phyloP scores from a whole-genome alignment of 2,329 filamentous ascomycete genomes.

The Epichloe elymi region DNA sequence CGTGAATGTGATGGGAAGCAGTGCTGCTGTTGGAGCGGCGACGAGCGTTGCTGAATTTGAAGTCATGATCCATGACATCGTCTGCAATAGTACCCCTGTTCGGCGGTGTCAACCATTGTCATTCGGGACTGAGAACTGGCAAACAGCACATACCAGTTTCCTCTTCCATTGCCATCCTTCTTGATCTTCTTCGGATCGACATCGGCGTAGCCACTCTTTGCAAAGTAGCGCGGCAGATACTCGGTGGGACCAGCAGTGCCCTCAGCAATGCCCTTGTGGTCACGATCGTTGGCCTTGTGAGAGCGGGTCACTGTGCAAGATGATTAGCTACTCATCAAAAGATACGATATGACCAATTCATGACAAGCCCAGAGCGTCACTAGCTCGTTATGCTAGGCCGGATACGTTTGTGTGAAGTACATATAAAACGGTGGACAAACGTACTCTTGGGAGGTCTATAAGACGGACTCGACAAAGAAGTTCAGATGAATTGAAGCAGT shows the following conservation, averaged over 20 bases:
- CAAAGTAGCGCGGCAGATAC: conserved; percentile 82
- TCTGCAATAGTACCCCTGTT: conserved; percentile 70
- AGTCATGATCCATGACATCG: conserved; percentile 72
- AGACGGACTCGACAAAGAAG: neutral
- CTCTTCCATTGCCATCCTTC: conserved; percentile 87
- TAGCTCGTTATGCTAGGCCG: neutral
- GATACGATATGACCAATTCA: neutral
- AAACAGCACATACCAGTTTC: conserved; percentile 67
- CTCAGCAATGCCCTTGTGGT: conserved; percentile 69
- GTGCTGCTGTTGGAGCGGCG: conserved; percentile 87
- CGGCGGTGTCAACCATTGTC: neutral
- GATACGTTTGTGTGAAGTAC: too few species aligned
- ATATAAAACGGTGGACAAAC: neutral
- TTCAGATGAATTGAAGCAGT: neutral
- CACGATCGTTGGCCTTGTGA: conserved; percentile 89
- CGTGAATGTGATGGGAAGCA: conserved; percentile 52
- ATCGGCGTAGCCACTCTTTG: conserved; percentile 70
- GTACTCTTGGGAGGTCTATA: neutral
- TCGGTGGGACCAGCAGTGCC: conserved; percentile 57
- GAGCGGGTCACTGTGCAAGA: conserved; percentile 74
- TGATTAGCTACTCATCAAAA: neutral
- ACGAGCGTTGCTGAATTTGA: conserved; percentile 73
- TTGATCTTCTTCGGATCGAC: conserved; percentile 86
- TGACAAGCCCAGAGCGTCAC: neutral
- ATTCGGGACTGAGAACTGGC: neutral